Evolutionary conservation across 2,329 filamentous ascomycete genomes (phyloP), one percentile per base, ranked within the genome.

Genomic region (Phialocephala subalpina): DNA sequence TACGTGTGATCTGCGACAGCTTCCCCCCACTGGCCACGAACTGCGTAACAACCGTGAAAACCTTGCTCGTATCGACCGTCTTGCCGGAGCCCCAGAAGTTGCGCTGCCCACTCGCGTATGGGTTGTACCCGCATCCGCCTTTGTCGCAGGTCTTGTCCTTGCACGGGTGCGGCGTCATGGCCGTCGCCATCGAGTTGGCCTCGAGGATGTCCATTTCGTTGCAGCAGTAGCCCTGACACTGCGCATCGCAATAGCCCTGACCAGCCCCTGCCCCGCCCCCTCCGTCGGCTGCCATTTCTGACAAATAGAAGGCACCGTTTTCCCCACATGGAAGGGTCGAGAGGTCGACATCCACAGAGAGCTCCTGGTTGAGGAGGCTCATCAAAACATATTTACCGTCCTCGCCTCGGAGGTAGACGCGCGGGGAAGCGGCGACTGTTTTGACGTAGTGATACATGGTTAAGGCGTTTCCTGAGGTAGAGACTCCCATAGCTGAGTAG

Each of bases 321-420:
- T 92, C 80, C 66, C 90, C 90, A 74, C 90, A 92, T 63, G 85
- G 84, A 18, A 91, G 80, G 70, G 84, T 84, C 40, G 88, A 90
- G 56, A 90, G 84, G 74, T 92, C 90, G 55, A 91, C 89, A 63
- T 91, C 89, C 66, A 92, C 91, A 64, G 87, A 88, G 78, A 92
- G 87, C 78, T 92, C 90, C 74, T 88, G 84, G 78, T 86, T 86
- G 61, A 87, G 82, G 67, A 91, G 82, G 66, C 86, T 82, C 80
- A 91, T 87, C 76, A 86, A 83, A 79, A 90, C 80, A 78, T 92
- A 92, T 66, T 84, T 86, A 71, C 80, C 81, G 56, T 71, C 66
- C 12, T 40, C 59, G 25, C 59, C 65, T 11, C 68, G 60, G 16
- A 71, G 67, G 42, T 71, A 71, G 16, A 69, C 58, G 11, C 69